Evolutionary conservation across 2,329 filamentous ascomycete species (phyloP).

Genomic region (Talaromyces funiculosus): DNA sequence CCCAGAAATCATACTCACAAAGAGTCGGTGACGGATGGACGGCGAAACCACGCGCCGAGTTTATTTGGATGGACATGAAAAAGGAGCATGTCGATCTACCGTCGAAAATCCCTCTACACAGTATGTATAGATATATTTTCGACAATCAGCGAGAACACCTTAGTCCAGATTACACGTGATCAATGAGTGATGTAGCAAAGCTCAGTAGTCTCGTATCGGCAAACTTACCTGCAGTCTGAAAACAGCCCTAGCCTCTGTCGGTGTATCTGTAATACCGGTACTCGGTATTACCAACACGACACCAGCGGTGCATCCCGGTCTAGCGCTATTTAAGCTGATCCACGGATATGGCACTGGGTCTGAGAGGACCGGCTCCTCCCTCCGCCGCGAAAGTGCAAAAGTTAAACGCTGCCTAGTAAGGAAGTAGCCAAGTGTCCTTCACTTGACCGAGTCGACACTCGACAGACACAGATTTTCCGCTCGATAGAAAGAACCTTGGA

Average conservation of each 20-base stretch:
- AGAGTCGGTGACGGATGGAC: background rate
- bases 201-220: background rate
- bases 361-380: slow-evolving; percentile 11
- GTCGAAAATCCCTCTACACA: background rate
- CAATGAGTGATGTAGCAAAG: background rate
- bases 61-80: background rate
- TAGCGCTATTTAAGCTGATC: slow-evolving; percentile 13
- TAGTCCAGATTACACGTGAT: background rate
- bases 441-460: background rate
- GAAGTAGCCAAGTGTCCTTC: background rate
- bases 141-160: background rate
- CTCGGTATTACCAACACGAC: background rate
- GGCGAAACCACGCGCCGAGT: background rate
- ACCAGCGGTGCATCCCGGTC: background rate
- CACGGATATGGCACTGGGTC: slow-evolving; percentile 16
- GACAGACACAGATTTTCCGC: too few species aligned
- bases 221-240: background rate
- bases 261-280: background rate
- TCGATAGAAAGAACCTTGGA: too few species aligned
- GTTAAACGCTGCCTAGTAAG: background rate
- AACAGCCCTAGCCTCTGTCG: background rate
- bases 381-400: slow-evolving; percentile 4
- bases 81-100: background rate
- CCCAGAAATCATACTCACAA: background rate
- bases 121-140: too few species aligned